phyloP scores from a whole-genome alignment of 106 monocot species.

The Dendrobium catenatum region DNA sequence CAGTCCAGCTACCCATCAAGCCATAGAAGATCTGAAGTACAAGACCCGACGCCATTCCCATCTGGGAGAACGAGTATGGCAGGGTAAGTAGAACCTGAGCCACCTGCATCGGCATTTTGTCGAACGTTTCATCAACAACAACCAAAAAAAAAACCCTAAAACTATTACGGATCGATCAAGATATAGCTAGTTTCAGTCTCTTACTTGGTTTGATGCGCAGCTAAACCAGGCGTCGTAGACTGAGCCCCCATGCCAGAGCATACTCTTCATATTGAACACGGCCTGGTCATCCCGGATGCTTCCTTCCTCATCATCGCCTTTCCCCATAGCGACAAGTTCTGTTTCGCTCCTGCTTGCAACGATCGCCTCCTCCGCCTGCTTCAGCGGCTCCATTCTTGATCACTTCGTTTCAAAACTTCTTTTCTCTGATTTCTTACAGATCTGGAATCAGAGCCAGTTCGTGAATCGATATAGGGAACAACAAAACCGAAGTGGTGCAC shows the following conservation, averaged over 20 bases:
- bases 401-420: background rate
- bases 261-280: constrained; percentile 18
- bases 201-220: constrained; percentile 48
- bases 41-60: constrained; percentile 53
- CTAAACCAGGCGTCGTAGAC: constrained; percentile 53
- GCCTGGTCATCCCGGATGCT: background rate
- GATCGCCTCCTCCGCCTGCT: constrained; percentile 30
- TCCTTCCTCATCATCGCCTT: background rate
- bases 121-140: background rate
- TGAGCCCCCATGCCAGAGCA: constrained; percentile 51
- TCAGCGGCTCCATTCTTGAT: background rate
- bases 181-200: background rate
- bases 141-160: background rate
- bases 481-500: too few relatives aligned
- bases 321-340: constrained; percentile 12
- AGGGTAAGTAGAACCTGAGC: constrained; percentile 63
- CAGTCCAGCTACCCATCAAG: constrained; percentile 61
- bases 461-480: background rate
- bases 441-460: background rate
- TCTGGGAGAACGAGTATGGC: constrained; percentile 61
- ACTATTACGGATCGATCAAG: background rate
- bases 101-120: constrained; percentile 23
- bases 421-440: background rate
- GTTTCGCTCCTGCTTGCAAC: constrained; percentile 24
- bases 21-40: constrained; percentile 57